Percentiles rank a stretch among this genome's conserved stretches.
These are phyloP conservation scores for Podaxis sp. DNA, from an alignment of 768 basidiomycete species.

Conservation along the genomic window DNA sequence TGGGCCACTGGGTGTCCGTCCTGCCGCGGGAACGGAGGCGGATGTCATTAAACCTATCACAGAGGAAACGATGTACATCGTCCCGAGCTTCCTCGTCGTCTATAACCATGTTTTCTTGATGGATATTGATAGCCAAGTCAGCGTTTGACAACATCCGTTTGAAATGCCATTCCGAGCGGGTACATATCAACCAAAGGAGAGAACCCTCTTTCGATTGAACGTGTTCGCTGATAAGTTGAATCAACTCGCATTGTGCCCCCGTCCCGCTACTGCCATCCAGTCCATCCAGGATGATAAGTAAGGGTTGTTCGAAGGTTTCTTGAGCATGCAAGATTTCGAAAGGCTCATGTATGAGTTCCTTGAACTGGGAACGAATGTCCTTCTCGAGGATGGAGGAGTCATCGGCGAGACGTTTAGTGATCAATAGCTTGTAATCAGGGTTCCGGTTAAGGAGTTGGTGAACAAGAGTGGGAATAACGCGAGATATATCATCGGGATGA, in stretches of 20 bases:
- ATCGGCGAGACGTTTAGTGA: background rate
- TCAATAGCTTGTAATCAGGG: background rate
- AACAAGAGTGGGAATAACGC: background rate
- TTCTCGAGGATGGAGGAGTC: background rate
- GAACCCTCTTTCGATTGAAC: background rate
- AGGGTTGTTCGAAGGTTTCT: background rate
- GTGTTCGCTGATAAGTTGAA: background rate
- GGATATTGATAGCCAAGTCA: background rate
- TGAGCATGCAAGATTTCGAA: background rate
- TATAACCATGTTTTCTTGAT: background rate
- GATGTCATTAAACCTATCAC: background rate
- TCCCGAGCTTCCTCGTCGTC: background rate
- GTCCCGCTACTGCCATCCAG: background rate
- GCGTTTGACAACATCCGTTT: background rate
- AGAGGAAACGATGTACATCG: background rate
- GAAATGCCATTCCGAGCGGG: background rate
- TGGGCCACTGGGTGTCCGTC: background rate
- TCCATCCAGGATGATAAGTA: background rate
- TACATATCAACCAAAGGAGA: background rate
- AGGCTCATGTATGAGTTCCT: background rate
- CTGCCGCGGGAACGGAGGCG: background rate
- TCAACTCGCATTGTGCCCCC: background rate
- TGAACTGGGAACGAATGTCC: background rate
- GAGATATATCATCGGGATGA: background rate
- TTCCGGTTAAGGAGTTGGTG: background rate